A percentile compares a stretch with the other conserved stretches of the same genome.
Conservation (phyloP, 768 basidiomycete species). For the Phaeolepiota aurea region DNA sequence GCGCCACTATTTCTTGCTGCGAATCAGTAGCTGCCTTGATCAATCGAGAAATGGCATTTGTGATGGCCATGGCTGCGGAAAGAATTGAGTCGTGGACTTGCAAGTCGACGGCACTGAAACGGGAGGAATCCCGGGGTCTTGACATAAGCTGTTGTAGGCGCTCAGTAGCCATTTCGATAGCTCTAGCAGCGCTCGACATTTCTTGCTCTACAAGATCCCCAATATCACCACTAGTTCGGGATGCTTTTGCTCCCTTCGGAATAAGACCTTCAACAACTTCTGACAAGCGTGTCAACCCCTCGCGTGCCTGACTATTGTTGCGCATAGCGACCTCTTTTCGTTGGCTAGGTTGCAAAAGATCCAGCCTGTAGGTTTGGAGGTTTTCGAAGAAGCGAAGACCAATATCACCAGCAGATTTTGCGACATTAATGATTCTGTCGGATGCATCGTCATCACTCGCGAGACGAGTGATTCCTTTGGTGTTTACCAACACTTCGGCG, state of each 20-base stretch:
- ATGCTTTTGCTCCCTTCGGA: constrained; percentile 72
- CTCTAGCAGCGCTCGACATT: constrained; percentile 87
- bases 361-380: constrained; percentile 91
- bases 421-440: constrained; percentile 81
- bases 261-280: constrained; percentile 81
- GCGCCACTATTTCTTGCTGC: constrained; percentile 94
- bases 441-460: constrained; percentile 86
- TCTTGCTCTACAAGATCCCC: constrained; percentile 95
- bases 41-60: constrained; percentile 87
- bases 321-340: constrained; percentile 84
- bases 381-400: constrained; percentile 92
- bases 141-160: constrained; percentile 88
- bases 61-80: constrained; percentile 89
- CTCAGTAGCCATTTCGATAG: constrained; percentile 89
- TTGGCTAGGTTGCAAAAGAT: constrained; percentile 64
- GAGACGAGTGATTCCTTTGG: constrained; percentile 93
- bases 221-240: constrained; percentile 84
- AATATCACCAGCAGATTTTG: constrained; percentile 81
- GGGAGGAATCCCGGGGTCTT: constrained; percentile 79
- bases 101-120: constrained; percentile 85
- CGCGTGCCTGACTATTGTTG: constrained; percentile 81
- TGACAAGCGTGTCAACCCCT: constrained; percentile 75
- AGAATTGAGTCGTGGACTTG: constrained; percentile 99
- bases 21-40: constrained; percentile 97
- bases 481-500: constrained; percentile 85